Percentiles rank a stretch among this genome's conserved stretches.
phyloP scores from a whole-genome alignment of 208 protist genomes.

The Balamuthia mandrillaris region DNA sequence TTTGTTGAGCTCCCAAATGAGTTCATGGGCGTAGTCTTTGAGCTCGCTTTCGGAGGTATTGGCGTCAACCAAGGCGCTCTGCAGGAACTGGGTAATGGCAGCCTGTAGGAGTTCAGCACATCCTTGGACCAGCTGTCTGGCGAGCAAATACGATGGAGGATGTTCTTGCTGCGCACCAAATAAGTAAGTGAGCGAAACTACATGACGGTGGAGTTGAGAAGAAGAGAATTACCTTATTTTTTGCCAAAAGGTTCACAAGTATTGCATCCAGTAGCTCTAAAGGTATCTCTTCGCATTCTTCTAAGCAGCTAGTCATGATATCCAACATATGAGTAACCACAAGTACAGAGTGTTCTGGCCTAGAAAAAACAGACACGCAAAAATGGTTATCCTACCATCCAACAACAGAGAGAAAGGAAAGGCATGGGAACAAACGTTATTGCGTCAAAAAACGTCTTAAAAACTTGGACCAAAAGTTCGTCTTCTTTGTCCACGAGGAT shows the following conservation, averaged over 20 bases:
- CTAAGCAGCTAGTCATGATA: not conserved
- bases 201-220: not conserved
- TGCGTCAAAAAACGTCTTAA: not conserved
- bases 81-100: not conserved
- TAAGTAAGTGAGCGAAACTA: not conserved
- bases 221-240: not conserved
- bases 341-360: not conserved
- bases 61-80: not conserved
- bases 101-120: not conserved
- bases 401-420: not conserved
- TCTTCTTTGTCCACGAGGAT: not conserved
- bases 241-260: not conserved
- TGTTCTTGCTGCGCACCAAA: not conserved
- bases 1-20: slow-evolving; percentile 35
- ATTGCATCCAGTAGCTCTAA: slow-evolving; percentile 6
- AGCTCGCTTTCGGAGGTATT: slow-evolving; percentile 15
- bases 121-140: not conserved
- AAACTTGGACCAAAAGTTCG: not conserved
- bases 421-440: slow-evolving; percentile 10
- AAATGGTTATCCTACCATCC: no score
- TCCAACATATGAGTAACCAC: slow-evolving; percentile 8
- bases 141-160: not conserved
- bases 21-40: slow-evolving; percentile 7
- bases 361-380: no score
- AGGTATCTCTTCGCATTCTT: not conserved